These are phyloP conservation scores for Oenanthe sinensis DNA, from an alignment of 129 eudicot genomes.

Conservation along the genomic window DNA sequence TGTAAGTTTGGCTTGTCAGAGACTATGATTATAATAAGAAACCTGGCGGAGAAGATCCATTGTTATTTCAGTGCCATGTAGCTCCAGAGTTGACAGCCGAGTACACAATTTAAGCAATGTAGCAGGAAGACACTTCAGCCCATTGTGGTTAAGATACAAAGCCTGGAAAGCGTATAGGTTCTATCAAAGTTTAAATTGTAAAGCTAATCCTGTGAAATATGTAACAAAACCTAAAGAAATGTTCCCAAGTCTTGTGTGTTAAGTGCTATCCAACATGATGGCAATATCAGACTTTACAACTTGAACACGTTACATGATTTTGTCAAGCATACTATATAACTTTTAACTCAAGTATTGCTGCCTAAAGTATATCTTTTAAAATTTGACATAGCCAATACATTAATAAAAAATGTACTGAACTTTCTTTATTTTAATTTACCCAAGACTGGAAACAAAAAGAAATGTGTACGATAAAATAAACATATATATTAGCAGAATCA, in stretches of 20 bases:
- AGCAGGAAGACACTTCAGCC: constrained; percentile 61
- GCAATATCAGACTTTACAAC: background rate
- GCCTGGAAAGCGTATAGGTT: constrained; percentile 38
- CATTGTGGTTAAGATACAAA: constrained; percentile 73
- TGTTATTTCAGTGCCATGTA: constrained; percentile 90
- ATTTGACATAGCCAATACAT: background rate
- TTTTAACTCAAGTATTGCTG: background rate
- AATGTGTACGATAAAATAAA: background rate
- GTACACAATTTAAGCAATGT: constrained; percentile 54
- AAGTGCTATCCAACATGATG: background rate
- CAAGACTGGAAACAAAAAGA: background rate
- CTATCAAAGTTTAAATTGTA: background rate
- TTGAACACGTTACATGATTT: background rate
- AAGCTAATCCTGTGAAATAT: background rate
- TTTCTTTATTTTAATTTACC: background rate
- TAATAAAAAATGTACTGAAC: background rate
- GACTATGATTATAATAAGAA: background rate
- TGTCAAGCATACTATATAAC: background rate
- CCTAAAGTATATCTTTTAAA: background rate
- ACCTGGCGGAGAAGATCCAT: constrained; percentile 83
- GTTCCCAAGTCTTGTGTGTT: background rate
- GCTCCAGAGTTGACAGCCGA: constrained; percentile 69
- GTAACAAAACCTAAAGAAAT: background rate
- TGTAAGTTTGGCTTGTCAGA: background rate
- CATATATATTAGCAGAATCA: background rate